Conservation (phyloP, 768 basidiomycete species). For the Leccinum olivaceopallidum region DNA sequence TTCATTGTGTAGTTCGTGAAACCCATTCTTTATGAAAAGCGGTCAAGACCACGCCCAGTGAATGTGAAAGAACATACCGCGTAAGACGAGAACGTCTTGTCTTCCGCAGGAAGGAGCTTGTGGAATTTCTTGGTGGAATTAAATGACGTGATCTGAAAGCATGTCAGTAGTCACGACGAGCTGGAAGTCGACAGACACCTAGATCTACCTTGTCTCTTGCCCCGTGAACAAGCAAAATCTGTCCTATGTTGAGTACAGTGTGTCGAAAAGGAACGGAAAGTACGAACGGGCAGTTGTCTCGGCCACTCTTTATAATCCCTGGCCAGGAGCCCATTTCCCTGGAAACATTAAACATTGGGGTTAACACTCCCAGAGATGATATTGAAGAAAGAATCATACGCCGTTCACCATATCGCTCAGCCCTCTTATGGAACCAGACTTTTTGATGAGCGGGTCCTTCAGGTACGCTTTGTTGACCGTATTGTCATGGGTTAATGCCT, state of each 20-base stretch:
- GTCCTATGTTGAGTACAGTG: conserved; percentile 14
- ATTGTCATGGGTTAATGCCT: conserved; percentile 64
- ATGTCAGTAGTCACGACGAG: conserved; percentile 1
- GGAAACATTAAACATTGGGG: not conserved
- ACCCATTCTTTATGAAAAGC: conserved; percentile 51
- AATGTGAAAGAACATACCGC: conserved; percentile 28
- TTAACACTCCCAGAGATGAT: conserved; percentile 3
- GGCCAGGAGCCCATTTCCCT: conserved; percentile 62
- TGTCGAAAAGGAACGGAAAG: not conserved
- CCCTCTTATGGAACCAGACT: conserved; percentile 56
- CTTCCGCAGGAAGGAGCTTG: conserved; percentile 47
- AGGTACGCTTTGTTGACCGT: conserved; percentile 50
- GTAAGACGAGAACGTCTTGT: conserved; percentile 53
- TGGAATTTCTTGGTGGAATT: conserved; percentile 56
- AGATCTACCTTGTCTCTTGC: conserved; percentile 53
- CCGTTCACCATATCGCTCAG: conserved; percentile 62
- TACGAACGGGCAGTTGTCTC: conserved; percentile 56
- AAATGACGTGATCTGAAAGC: conserved; percentile 52
- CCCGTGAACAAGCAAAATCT: conserved; percentile 68
- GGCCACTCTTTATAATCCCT: conserved; percentile 60
- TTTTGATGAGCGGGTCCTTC: conserved; percentile 60
- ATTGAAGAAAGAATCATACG: conserved; percentile 34
- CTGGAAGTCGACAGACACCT: not conserved
- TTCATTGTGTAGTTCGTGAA: conserved; percentile 77
- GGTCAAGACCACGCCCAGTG: not conserved